These are phyloP conservation scores for Cladosporium sp. DNA, from an alignment of 2,329 filamentous ascomycete species.

Conservation along the genomic window DNA sequence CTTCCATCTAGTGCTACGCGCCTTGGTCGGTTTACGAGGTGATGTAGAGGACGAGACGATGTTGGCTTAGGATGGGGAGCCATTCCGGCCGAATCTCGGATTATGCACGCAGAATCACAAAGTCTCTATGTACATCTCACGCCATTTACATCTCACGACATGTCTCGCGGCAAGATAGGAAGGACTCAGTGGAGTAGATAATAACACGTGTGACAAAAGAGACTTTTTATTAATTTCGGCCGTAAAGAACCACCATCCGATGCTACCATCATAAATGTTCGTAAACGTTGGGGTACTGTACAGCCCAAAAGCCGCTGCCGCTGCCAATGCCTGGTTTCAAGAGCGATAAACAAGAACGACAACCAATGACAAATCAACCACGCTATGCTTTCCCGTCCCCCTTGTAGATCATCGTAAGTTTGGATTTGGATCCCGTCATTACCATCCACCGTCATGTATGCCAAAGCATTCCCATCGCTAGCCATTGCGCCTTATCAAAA, in stretches of 20 bases:
- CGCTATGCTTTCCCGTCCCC: constrained; percentile 2
- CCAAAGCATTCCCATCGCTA: background rate
- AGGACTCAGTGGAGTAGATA: no score
- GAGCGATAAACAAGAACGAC: background rate
- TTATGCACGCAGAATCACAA: background rate
- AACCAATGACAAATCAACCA: background rate
- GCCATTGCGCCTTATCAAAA: background rate
- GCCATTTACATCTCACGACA: background rate
- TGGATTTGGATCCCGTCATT: background rate
- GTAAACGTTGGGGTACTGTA: constrained; percentile 11
- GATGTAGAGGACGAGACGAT: no score
- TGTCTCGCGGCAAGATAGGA: no score
- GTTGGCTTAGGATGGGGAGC: no score
- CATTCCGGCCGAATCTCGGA: background rate
- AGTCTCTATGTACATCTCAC: background rate
- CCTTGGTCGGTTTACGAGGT: no score
- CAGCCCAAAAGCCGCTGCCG: background rate
- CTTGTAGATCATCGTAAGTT: background rate
- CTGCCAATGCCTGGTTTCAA: background rate
- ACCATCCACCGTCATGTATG: background rate
- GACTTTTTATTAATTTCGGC: background rate
- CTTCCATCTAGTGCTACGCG: no score
- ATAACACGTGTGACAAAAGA: background rate
- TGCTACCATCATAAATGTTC: background rate
- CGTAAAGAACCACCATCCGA: background rate